Evolutionary conservation across 2,329 filamentous ascomycete species (phyloP).

Genomic region (Podosphaera fusca): DNA sequence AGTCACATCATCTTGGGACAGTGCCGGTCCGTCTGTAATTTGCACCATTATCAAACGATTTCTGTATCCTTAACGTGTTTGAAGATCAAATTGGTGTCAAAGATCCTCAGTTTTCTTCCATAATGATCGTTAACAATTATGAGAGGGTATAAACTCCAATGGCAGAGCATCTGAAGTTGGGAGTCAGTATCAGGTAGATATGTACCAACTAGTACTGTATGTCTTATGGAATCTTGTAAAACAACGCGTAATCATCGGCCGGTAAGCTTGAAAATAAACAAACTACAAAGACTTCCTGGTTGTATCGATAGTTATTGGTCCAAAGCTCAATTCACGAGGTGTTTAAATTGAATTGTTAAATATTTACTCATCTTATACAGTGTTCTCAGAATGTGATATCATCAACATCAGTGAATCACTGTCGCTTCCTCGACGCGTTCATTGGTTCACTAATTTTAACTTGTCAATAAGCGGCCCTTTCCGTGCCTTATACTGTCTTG

Average conservation of each 20-base stretch:
- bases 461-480: slow-evolving; percentile 6
- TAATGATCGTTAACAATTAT: slow-evolving; percentile 5
- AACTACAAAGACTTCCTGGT: too few species aligned
- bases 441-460: slow-evolving; percentile 7
- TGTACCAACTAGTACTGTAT: too few species aligned
- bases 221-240: neutral
- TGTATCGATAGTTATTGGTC: too few species aligned
- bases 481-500: neutral
- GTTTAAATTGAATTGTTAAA: too few species aligned
- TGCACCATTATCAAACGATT: slow-evolving; percentile 44
- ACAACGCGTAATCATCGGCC: neutral
- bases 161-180: too few species aligned
- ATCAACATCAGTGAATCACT: too few species aligned
- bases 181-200: too few species aligned
- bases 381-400: too few species aligned
- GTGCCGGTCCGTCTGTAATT: slow-evolving; percentile 51
- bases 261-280: too few species aligned
- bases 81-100: slow-evolving; percentile 6
- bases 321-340: too few species aligned
- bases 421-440: slow-evolving; percentile 6
- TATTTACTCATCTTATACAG: too few species aligned
- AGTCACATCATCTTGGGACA: slow-evolving; percentile 59
- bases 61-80: neutral
- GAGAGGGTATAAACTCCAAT: slow-evolving; percentile 3
- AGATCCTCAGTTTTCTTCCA: slow-evolving; percentile 11